Conservation (phyloP, 495 filamentous ascomycete genomes). For the Penicillium soppii region DNA sequence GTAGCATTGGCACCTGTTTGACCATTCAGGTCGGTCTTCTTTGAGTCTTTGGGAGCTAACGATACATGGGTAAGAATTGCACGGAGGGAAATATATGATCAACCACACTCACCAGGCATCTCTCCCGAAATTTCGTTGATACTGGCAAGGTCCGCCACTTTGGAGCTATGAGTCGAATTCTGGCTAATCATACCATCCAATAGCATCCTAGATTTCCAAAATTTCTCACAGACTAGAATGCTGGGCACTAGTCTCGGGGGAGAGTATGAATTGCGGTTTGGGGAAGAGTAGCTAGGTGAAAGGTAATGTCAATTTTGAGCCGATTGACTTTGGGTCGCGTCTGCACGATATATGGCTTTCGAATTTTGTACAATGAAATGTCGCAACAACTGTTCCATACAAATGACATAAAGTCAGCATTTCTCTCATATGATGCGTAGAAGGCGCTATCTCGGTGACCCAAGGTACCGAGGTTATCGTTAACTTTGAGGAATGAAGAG, state of each 20-base stretch:
- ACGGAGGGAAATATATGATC: conserved; percentile 2
- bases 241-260: conserved; percentile 6
- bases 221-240: conserved; percentile 13
- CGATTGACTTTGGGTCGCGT: conserved; percentile 6
- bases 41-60: conserved; percentile 27
- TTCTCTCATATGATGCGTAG: conserved; percentile 17
- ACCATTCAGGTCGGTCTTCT: conserved; percentile 37
- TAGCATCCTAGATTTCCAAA: conserved; percentile 30
- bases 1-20: conserved; percentile 28
- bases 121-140: conserved; percentile 46
- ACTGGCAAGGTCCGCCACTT: conserved; percentile 44
- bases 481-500: conserved; percentile 16
- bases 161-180: conserved; percentile 34
- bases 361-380: conserved; percentile 13
- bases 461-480: conserved; percentile 26
- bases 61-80: conserved; percentile 22
- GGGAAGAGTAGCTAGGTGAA: background rate
- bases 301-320: background rate
- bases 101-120: conserved; percentile 41
- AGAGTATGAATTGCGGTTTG: background rate
- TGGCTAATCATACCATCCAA: conserved; percentile 43
- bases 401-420: conserved; percentile 35
- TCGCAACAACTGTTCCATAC: conserved; percentile 20
- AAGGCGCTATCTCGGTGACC: conserved; percentile 11
- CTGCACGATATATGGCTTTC: background rate